Conservation (phyloP, 805 yeast genomes). For the Candida chauliodis region DNA sequence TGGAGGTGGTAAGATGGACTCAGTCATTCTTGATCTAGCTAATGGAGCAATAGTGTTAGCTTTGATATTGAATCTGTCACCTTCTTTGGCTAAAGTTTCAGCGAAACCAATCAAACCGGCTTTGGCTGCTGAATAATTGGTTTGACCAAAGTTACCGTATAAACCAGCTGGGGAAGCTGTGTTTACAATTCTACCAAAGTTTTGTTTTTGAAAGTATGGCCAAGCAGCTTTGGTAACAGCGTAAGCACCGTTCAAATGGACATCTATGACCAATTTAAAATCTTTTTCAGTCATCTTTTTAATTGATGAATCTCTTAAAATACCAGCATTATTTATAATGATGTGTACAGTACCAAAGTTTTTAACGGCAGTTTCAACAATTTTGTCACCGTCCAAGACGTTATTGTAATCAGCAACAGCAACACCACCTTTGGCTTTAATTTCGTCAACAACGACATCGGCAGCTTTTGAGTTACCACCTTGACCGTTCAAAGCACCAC, state of each 20-base stretch:
- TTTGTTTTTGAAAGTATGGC: constrained; percentile 82
- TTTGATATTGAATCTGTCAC: constrained; percentile 74
- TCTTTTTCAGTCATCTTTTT: constrained; percentile 81
- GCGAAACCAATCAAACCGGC: constrained; percentile 86
- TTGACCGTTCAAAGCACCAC: constrained; percentile 75
- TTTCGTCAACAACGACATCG: constrained; percentile 84
- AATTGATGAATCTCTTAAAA: constrained; percentile 81
- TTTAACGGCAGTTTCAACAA: constrained; percentile 80
- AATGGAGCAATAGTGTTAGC: constrained; percentile 91
- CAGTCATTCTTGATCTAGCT: constrained; percentile 96
- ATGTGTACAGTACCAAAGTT: constrained; percentile 86
- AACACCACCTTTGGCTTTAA: constrained; percentile 66
- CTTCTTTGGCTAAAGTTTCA: constrained; percentile 94
- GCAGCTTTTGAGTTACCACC: constrained; percentile 75
- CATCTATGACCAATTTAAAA: constrained; percentile 75
- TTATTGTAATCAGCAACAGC: constrained; percentile 96
- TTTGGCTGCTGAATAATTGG: constrained; percentile 93
- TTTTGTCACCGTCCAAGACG: constrained; percentile 78
- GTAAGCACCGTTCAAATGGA: constrained; percentile 88
- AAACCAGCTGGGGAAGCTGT: constrained; percentile 98
- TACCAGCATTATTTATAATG: constrained; percentile 92
- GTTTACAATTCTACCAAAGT: constrained; percentile 83
- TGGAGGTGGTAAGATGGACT: constrained; percentile 80
- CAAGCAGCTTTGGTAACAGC: constrained; percentile 85
- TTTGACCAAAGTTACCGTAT: constrained; percentile 95